Evolutionary conservation across 2,329 filamentous ascomycete genomes (phyloP), one percentile per base, ranked within the genome.

Genomic region (Diplodia mutila): DNA sequence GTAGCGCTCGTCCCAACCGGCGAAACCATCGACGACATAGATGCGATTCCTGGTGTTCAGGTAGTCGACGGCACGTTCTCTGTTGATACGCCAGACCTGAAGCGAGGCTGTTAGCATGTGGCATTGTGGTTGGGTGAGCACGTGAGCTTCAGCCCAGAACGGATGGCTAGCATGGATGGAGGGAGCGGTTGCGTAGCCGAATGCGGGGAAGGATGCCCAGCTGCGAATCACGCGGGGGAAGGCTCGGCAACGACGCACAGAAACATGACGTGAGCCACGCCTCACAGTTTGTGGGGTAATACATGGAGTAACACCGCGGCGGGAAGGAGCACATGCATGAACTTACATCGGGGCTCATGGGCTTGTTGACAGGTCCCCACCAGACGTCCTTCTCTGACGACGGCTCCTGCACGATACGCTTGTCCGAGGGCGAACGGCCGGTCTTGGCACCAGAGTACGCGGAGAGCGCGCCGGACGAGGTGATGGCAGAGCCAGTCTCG

Each of bases 311-410:
- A 61, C 48, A 53, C 54, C 25, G 48, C 34, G 65, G 54, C 55
- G 48, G 29, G 53, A 67, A 23, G 55, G 54, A 63, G 49, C 59
- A 52, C 59, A 27, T 63, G 59, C 59, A 51, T 63, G 42, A 11
- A 84, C 92, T 89, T 90, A 98, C 95, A 81, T 98, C 94, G 75
- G 93, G 88, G 73, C 89, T 90, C 95, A 99, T 99, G 79, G 94
- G 92, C 89, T 98, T 98, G 87, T 99, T 99, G 74, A 99, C 95
- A 67, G 95, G 94, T 77, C 95, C 95, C 95, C 95, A 98, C 95
- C 95, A 99, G 77, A 99, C 87, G 70, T 99, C 89, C 67, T 95
- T 90, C 81, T 97, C 90, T 72, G 95, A 98, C 70, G 89, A 85
- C 69, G 90, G 85, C 82, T 99, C 95, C 84, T 96, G 89, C 78